phyloP scores from a whole-genome alignment of 148 eudicot genomes.

The Camellia japonica region DNA sequence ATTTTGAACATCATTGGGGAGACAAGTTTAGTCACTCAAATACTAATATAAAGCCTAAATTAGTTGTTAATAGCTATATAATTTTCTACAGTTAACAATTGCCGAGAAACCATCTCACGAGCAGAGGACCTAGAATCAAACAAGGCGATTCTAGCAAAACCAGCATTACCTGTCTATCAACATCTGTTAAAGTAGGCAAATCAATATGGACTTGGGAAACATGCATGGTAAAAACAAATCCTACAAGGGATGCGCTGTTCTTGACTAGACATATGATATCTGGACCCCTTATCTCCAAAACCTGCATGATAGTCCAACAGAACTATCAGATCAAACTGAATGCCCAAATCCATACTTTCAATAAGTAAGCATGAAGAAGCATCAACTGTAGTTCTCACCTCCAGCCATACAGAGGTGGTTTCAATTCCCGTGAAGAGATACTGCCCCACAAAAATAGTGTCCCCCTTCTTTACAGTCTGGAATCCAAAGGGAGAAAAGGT shows the following conservation, averaged over 20 bases:
- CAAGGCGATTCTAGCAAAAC: not conserved
- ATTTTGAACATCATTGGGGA: not conserved
- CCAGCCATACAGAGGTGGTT: constrained; percentile 65
- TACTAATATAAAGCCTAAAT: not conserved
- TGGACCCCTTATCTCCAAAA: constrained; percentile 43
- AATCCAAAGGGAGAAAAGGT: constrained; percentile 5
- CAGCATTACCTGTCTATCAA: constrained; percentile 46
- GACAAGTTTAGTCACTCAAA: not conserved
- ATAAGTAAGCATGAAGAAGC: not conserved
- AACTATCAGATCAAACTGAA: constrained; percentile 6
- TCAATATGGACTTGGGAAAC: constrained; percentile 52
- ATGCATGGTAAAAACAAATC: constrained; percentile 48
- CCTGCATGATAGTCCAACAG: constrained; percentile 27
- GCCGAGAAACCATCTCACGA: not conserved
- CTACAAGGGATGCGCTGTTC: constrained; percentile 50
- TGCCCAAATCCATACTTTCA: not conserved
- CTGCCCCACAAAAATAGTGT: constrained; percentile 54
- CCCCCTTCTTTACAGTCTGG: constrained; percentile 53
- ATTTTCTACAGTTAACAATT: not conserved
- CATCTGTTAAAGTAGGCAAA: constrained; percentile 52
- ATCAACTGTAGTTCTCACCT: constrained; percentile 32
- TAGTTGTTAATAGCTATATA: not conserved
- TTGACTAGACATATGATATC: constrained; percentile 58
- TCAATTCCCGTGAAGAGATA: constrained; percentile 68
- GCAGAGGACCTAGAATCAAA: not conserved